Base-by-base conservation (phyloP, 139 green algal species). In the Diplosphaera chodatii region DNA sequence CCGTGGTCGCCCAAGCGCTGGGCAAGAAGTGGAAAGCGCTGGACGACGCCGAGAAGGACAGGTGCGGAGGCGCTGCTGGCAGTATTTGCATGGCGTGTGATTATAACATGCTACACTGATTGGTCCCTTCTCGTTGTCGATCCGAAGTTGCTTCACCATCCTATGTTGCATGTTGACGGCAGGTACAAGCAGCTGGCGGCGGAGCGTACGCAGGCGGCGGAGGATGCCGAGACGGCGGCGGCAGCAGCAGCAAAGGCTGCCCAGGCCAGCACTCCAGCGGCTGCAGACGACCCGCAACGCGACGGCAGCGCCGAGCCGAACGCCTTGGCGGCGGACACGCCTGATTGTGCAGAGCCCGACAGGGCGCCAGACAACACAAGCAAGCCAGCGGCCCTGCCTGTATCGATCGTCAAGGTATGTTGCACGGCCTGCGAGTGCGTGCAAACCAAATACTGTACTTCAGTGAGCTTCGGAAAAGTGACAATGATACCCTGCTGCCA, bases 1-100 rank as follows among this genome's bases (percentile, higher is more conserved):
- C 73, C 32, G 64, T 68, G 0, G 76, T 91, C 27, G 84, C 81
- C 29, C 91, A 92, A 73, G 79, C 69, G 23, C 73, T 94, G 0
- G 89, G 84, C 0, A 68, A 83, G 63, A 37, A 66, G 3, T 94
- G 89, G 89, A 72, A 72, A 6, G 68, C 63, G 0, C 77, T 93
- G 18, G 81, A 33, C 25, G 83, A 91, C 0, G 86, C 89, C 32
- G 80, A 92, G 29, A 85, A 84, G 66, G 68, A 79, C 28, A 20
- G 22, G 4, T 93, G 81, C 68, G 37, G 83, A n/a, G n/a, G n/a
- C n/a, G n/a, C n/a, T n/a, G n/a, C n/a, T n/a, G n/a, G n/a, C n/a
- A n/a, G n/a, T n/a, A n/a, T n/a, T n/a, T n/a, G n/a, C n/a, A n/a
- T n/a, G n/a, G n/a, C n/a, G n/a, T n/a, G n/a, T n/a, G n/a, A n/a